Percentiles rank a stretch among this genome's conserved stretches.
Evolutionary conservation across 305 asterid species (phyloP).

Genomic region (Nicotiana rustica): DNA sequence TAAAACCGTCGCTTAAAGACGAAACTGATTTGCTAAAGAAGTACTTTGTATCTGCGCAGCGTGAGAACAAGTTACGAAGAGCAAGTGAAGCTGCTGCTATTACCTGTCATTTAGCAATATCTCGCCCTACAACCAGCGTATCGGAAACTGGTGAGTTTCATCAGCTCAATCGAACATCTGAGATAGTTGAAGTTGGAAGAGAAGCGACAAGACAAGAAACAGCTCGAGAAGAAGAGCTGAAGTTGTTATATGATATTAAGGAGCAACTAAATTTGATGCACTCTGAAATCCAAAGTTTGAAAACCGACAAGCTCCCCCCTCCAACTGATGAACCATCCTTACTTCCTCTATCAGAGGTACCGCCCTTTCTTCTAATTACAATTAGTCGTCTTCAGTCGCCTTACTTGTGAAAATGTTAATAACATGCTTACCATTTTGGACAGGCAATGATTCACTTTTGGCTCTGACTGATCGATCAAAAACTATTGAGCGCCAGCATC

Average conservation of each 20-base stretch:
- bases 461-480: slow-evolving; percentile 55
- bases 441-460: slow-evolving; percentile 88
- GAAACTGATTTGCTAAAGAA: slow-evolving; percentile 68
- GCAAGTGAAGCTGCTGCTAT: slow-evolving; percentile 50
- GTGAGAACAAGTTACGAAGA: slow-evolving; percentile 46
- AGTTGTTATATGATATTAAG: slow-evolving; percentile 67
- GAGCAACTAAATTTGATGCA: slow-evolving; percentile 59
- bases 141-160: slow-evolving; percentile 37
- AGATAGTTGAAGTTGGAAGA: slow-evolving; percentile 51
- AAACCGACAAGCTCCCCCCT: slow-evolving; percentile 42
- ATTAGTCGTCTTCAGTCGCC: background rate
- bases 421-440: slow-evolving; percentile 35
- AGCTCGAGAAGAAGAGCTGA: slow-evolving; percentile 60
- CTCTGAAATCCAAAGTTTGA: slow-evolving; percentile 57
- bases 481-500: background rate
- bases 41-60: slow-evolving; percentile 48
- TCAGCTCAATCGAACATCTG: slow-evolving; percentile 48
- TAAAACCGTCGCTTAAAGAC: slow-evolving; percentile 48
- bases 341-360: slow-evolving; percentile 63
- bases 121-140: slow-evolving; percentile 39
- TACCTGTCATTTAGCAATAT: slow-evolving; percentile 46
- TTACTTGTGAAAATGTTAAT: slow-evolving; percentile 28
- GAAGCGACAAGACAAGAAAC: slow-evolving; percentile 37
- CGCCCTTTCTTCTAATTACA: background rate
- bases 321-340: slow-evolving; percentile 44